These are phyloP conservation scores for Tetraselmis chui DNA, from an alignment of 139 green algal genomes.

Conservation along the genomic window DNA sequence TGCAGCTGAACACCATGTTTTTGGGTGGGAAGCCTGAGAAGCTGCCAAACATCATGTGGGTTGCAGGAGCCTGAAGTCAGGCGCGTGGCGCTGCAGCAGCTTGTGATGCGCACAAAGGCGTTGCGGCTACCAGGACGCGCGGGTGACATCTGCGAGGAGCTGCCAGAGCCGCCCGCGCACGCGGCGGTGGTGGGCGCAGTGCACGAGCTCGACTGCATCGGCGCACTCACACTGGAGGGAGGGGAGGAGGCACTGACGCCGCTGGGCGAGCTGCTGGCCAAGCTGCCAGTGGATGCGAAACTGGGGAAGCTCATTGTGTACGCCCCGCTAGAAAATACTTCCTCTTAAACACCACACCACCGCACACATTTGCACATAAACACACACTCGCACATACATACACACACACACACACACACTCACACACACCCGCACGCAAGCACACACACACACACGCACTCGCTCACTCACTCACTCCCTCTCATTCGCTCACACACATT, in stretches of 20 bases:
- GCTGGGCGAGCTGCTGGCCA: slow-evolving; percentile 73
- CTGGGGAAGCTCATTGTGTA: background rate
- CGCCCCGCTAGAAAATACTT: too few species aligned
- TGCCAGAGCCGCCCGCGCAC: background rate
- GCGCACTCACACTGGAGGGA: slow-evolving; percentile 43
- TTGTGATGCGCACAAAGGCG: background rate
- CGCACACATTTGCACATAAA: too few species aligned
- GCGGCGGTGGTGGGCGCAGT: slow-evolving; percentile 26
- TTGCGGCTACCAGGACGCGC: background rate
- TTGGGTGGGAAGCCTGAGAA: too few species aligned
- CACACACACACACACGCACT: too few species aligned
- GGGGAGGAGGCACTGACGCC: slow-evolving; percentile 57
- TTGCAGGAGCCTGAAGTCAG: background rate
- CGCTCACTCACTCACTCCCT: too few species aligned
- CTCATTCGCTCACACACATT: too few species aligned
- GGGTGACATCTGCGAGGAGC: background rate
- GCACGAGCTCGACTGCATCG: slow-evolving; percentile 27
- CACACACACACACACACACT: too few species aligned
- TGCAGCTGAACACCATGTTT: too few species aligned
- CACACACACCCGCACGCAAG: too few species aligned
- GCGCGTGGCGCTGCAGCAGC: background rate
- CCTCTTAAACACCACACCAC: too few species aligned
- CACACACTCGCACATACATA: too few species aligned
- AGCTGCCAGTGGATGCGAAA: slow-evolving; percentile 56
- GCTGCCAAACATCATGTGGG: too few species aligned